Evolutionary conservation across 768 basidiomycete species (phyloP).

Genomic region (Gymnopilus junonius): DNA sequence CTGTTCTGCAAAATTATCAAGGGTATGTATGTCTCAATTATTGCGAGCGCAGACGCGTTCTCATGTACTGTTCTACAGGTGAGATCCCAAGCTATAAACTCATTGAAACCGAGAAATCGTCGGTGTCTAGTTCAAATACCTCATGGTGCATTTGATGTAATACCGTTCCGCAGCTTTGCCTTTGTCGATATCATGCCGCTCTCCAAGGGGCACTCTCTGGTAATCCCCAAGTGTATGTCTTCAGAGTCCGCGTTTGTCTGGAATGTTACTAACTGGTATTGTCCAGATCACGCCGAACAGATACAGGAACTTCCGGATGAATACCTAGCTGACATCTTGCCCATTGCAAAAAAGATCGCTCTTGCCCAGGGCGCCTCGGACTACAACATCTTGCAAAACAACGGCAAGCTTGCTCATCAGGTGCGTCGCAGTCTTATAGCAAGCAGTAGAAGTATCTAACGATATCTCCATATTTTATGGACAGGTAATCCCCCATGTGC

Average conservation of each 20-base stretch:
- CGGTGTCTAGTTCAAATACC: constrained; percentile 32
- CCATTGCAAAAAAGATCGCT: constrained; percentile 88
- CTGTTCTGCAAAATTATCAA: constrained; percentile 97
- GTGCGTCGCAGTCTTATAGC: constrained; percentile 28
- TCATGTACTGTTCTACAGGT: constrained; percentile 46
- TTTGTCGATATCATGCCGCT: constrained; percentile 95
- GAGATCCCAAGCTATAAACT: constrained; percentile 91
- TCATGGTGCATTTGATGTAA: background rate
- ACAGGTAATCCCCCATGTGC: constrained; percentile 83
- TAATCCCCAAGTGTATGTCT: constrained; percentile 88
- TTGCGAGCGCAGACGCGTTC: background rate
- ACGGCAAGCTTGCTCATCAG: constrained; percentile 63
- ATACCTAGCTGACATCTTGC: constrained; percentile 75
- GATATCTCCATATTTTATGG: background rate
- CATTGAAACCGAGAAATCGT: constrained; percentile 75
- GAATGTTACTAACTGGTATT: background rate
- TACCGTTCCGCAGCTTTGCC: constrained; percentile 56
- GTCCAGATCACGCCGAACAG: constrained; percentile 81
- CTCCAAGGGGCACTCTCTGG: constrained; percentile 86
- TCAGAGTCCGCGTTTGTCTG: background rate
- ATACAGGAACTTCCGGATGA: constrained; percentile 89
- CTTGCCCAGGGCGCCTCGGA: constrained; percentile 72
- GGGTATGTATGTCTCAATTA: constrained; percentile 54
- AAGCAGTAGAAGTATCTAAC: background rate
- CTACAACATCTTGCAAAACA: constrained; percentile 85